These are phyloP conservation scores for Cercospora sp. DNA, from an alignment of 2,329 filamentous ascomycete species.

Conservation along the genomic window DNA sequence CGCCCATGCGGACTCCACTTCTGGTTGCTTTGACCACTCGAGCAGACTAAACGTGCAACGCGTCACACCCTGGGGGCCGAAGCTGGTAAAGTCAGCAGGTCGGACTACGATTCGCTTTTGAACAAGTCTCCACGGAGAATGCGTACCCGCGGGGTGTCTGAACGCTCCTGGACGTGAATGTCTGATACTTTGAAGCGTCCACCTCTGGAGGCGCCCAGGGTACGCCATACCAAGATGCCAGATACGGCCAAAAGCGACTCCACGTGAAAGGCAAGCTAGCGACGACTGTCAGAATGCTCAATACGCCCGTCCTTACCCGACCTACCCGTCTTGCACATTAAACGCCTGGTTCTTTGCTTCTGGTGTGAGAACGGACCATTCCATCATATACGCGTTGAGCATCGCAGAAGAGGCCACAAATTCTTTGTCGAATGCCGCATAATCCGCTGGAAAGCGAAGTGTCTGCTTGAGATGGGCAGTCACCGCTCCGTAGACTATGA, in stretches of 20 bases:
- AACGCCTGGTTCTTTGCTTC: conserved; percentile 48
- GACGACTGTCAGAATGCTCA: background rate
- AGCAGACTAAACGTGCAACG: conserved; percentile 23
- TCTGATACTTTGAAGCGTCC: conserved; percentile 22
- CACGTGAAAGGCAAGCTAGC: conserved; percentile 44
- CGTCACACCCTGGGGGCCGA: conserved; percentile 22
- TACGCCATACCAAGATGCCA: conserved; percentile 47
- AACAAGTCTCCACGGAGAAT: background rate
- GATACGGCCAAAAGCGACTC: conserved; percentile 50
- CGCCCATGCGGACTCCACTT: conserved; percentile 49
- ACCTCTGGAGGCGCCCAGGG: conserved; percentile 22
- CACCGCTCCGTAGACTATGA: conserved; percentile 52
- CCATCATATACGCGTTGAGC: conserved; percentile 51
- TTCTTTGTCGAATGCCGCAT: conserved; percentile 48
- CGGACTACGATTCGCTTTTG: background rate
- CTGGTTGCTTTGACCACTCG: conserved; percentile 49
- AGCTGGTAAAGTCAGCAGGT: conserved; percentile 15
- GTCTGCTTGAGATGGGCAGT: conserved; percentile 43
- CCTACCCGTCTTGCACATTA: conserved; percentile 49
- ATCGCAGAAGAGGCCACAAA: conserved; percentile 45
- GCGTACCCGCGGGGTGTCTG: conserved; percentile 25
- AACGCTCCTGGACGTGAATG: conserved; percentile 17
- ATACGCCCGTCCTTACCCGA: background rate
- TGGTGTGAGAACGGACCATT: conserved; percentile 49
- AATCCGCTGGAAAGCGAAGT: conserved; percentile 48